Base-by-base conservation (phyloP, 768 basidiomycete genomes). In the Scleroderma citrinum region DNA sequence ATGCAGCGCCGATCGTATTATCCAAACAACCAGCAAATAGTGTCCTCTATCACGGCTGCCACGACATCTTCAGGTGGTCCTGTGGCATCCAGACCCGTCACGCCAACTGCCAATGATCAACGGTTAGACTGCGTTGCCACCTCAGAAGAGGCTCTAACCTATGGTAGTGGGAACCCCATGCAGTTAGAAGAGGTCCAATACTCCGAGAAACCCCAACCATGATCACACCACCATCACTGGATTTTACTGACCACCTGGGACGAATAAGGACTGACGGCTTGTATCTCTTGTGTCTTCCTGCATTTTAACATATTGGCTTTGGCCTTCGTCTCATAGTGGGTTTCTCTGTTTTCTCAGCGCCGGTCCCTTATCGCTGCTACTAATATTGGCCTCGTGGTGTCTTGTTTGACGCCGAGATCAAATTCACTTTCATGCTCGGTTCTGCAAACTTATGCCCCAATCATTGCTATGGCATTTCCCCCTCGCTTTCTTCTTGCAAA, bases 1-100 rank as follows among this genome's bases (percentile, higher is more conserved):
- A 92, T 89, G 83, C 83, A 85, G 61, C 81, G 93, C 32, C 85
- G 89, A 54, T 91, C 91, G 19, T 94, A 96, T 61, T 95, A 92
- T 66, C 88, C 88, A 10, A 81, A 85, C 44, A 90, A 87, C 63
- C 88, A 87, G 54, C 76, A 80, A 56, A 70, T 76, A 44, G 63
- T 75, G 21, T 71, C 75, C 4, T 82, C 85, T 3, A 72, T 82
- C 47, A 89, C 87, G 5, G 85, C 82, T 14, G 43, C 30, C 21
- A 87, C 86, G 0, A 83, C 78, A 3, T 87, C 87, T 20, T 84
- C 85, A 1, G 82, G n/a, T n/a, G n/a, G 83, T 3, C 64, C 83
- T 31, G 77, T 76, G 13, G 77, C 83, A 5, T 89, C 87, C 45
- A 78, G 87, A 51, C 87, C 87, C 12, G 82, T 76, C 16, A 91